phyloP scores from a whole-genome alignment of 2,329 filamentous ascomycete species.

The Aspergillus sp. region DNA sequence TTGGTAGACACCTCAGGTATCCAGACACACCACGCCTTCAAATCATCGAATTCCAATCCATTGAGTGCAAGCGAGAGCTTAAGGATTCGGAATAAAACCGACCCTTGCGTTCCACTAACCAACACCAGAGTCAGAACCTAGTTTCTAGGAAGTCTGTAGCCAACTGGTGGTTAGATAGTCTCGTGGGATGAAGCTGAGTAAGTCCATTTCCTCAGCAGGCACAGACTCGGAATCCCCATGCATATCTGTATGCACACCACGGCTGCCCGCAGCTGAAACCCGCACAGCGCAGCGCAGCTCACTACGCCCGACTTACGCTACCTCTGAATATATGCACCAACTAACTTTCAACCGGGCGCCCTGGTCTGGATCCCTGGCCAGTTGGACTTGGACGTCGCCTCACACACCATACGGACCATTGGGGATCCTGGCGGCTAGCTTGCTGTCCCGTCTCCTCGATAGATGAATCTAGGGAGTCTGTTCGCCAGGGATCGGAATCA shows the following conservation, averaged over 20 bases:
- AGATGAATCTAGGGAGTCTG: not conserved
- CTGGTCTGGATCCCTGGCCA: not conserved
- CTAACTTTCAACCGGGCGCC: not conserved
- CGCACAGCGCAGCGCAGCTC: not conserved
- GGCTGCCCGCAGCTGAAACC: conserved; percentile 32
- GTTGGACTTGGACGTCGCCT: not conserved
- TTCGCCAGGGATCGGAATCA: no score
- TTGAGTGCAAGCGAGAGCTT: no score
- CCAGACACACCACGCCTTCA: no score
- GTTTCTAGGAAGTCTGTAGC: no score
- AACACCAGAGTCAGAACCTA: no score
- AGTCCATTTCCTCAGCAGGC: no score
- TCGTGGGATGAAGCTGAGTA: no score
- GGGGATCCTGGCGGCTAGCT: not conserved
- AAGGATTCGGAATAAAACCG: no score
- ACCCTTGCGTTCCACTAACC: no score
- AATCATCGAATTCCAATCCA: no score
- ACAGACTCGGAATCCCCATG: conserved; percentile 11
- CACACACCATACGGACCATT: no score
- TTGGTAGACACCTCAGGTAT: not conserved
- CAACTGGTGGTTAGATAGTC: no score
- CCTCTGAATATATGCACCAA: not conserved
- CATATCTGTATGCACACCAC: conserved; percentile 27
- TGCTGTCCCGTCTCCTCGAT: not conserved
- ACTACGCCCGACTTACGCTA: not conserved